Base-by-base conservation (phyloP, 192 early-diverging fungal genomes). In the Nowakowskiella sp. region DNA sequence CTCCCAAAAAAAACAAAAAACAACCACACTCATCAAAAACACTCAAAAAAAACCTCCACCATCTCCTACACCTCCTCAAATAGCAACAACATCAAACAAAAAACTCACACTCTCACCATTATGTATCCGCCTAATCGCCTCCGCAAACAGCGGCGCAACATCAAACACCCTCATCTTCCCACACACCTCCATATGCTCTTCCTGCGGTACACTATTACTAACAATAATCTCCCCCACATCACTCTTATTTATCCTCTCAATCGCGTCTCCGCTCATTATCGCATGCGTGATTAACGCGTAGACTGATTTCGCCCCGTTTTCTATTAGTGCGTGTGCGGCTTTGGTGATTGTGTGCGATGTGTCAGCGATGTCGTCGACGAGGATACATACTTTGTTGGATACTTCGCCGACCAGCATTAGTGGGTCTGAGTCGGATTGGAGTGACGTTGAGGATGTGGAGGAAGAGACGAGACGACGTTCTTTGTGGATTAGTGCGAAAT, bases 281-380 rank as follows among this genome's bases (percentile, higher is more conserved):
- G 89, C 94, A 62, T 98, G 94, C 27, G 93, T 94, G 28, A 98
- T 88, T 65, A 94, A 83, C 22, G 94, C 94, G 51, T 91, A 92
- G n/a, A 96, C 88, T 57, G 88, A 86, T 1, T 74, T 70, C 5
- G 94, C 94, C 39, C 94, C 94, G 58, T 91, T 85, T 27, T 92
- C 84, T 49, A 85, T 78, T 47, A 98, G 75, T 8, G 88, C 84
- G 53, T 88, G 81, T 46, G 94, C 90, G 7, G 94, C 94, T 57
- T 85, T 65, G 10, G 81, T 83, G 39, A 98, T 78, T 6, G 94
- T 98, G 52, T 85, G 84, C 65, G 85, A 93, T 22, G 92, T 98
- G 71, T 98, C 94, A 25, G 91, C 91, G 80, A 98, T 92, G 70
- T 98, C 94, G 65, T 98, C 94, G 27, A 98, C 86, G 54, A 98